Conservation (phyloP, 805 yeast genomes). For the Saturnispora gosingensis region DNA sequence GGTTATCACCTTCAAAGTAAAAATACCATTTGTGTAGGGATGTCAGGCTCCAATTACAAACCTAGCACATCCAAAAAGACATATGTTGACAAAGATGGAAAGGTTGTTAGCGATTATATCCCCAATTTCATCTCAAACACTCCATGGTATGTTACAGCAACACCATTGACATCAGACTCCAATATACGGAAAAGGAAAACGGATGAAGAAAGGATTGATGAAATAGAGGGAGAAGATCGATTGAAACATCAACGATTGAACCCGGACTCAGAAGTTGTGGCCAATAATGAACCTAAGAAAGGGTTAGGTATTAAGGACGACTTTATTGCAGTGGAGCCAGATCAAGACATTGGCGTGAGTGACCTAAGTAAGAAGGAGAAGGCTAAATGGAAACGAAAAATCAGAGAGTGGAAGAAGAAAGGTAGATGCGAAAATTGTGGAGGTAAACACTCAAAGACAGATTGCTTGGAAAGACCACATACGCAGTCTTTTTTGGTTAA, state of each 20-base stretch:
- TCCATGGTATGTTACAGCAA: slow-evolving; percentile 32
- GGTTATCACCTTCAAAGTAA: background rate
- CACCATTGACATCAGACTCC: slow-evolving; percentile 21
- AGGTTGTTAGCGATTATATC: slow-evolving; percentile 30
- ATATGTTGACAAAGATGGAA: slow-evolving; percentile 4
- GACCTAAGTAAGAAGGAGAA: slow-evolving; percentile 2
- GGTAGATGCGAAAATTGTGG: slow-evolving; percentile 55
- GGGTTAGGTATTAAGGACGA: slow-evolving; percentile 53
- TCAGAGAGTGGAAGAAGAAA: slow-evolving; percentile 16
- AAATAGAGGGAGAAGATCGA: slow-evolving; percentile 30
- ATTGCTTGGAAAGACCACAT: slow-evolving; percentile 52
- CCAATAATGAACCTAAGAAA: slow-evolving; percentile 40
- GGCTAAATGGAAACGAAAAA: slow-evolving; percentile 4
- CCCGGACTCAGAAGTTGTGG: slow-evolving; percentile 31
- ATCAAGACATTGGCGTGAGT: slow-evolving; percentile 7
- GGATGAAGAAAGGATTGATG: slow-evolving; percentile 18
- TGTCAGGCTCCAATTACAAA: background rate
- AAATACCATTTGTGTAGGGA: background rate
- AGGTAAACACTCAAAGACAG: slow-evolving; percentile 38
- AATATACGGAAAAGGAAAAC: slow-evolving; percentile 22
- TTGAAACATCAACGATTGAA: slow-evolving; percentile 49
- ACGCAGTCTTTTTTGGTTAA: slow-evolving; percentile 30
- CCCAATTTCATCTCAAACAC: slow-evolving; percentile 32
- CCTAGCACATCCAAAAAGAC: slow-evolving; percentile 7
- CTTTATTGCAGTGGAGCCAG: slow-evolving; percentile 18